Evolutionary conservation across 176 grass and related monocot genomes (phyloP).

Genomic region (Ampelocalamus luodianensis): DNA sequence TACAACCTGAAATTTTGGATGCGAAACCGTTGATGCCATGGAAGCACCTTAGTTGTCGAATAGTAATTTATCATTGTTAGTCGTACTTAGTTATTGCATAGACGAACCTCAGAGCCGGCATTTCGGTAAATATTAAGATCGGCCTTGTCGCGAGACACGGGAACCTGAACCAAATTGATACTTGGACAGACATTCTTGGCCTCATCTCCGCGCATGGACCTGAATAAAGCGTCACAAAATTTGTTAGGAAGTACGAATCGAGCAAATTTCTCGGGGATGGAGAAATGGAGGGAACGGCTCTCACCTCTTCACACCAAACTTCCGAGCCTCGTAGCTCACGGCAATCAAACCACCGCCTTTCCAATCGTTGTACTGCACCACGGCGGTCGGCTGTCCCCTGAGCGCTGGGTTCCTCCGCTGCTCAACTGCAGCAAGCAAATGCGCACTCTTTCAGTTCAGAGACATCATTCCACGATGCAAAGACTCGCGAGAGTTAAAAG

Average conservation of each 20-base stretch:
- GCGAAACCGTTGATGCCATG: background rate
- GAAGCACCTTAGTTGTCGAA: background rate
- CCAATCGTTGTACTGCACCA: constrained; percentile 96
- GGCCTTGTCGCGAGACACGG: constrained; percentile 86
- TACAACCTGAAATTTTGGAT: constrained; percentile 61
- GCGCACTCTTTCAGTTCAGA: constrained; percentile 2
- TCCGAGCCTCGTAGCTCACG: constrained; percentile 93
- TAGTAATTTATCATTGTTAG: background rate
- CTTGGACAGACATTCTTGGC: constrained; percentile 75
- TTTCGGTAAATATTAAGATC: constrained; percentile 84
- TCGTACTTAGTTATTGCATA: background rate
- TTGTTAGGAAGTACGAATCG: background rate
- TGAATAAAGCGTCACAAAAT: constrained; percentile 22
- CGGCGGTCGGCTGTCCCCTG: constrained; percentile 81
- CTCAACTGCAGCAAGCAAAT: constrained; percentile 59
- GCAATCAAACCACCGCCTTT: constrained; percentile 90
- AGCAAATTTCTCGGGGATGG: background rate
- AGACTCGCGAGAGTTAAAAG: background rate
- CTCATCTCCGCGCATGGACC: constrained; percentile 96
- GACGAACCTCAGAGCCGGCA: constrained; percentile 72
- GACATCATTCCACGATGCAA: background rate
- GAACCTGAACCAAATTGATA: constrained; percentile 87
- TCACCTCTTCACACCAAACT: constrained; percentile 86
- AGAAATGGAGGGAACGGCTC: background rate
- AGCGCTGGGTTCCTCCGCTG: constrained; percentile 78